These are phyloP conservation scores for Backusella australiensis DNA, from an alignment of 192 early-diverging fungal genomes.

Conservation along the genomic window DNA sequence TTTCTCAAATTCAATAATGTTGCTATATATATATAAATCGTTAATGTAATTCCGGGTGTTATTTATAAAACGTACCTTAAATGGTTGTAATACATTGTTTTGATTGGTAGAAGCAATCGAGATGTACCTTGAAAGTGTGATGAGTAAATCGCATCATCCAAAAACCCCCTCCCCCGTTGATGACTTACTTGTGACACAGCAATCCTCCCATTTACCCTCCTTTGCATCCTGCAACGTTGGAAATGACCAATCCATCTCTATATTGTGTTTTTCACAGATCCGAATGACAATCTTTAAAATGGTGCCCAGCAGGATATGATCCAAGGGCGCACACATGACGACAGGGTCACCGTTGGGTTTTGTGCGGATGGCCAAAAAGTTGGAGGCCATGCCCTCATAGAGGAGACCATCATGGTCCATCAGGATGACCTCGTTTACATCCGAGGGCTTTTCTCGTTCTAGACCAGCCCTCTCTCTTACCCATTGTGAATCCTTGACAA, in stretches of 20 bases:
- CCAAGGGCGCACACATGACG: slow-evolving; percentile 53
- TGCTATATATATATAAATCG: background rate
- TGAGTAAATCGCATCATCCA: background rate
- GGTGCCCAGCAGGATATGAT: slow-evolving; percentile 61
- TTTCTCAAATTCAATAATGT: slow-evolving; percentile 22
- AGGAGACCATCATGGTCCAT: slow-evolving; percentile 51
- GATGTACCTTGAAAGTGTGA: slow-evolving; percentile 44
- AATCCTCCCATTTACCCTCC: slow-evolving; percentile 54
- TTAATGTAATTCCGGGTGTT: no score
- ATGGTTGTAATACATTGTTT: slow-evolving; percentile 41
- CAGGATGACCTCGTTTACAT: slow-evolving; percentile 61
- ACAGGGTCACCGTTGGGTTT: slow-evolving; percentile 25
- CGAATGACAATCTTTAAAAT: slow-evolving; percentile 57
- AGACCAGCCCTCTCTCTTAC: slow-evolving; percentile 55
- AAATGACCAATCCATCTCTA: slow-evolving; percentile 51
- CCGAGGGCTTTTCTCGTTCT: slow-evolving; percentile 36
- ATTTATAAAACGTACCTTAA: slow-evolving; percentile 22
- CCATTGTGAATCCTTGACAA: slow-evolving; percentile 76
- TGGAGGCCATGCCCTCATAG: slow-evolving; percentile 71
- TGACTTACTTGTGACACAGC: slow-evolving; percentile 64
- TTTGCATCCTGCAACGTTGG: slow-evolving; percentile 47
- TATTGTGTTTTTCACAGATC: slow-evolving; percentile 52
- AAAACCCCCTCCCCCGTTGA: no score
- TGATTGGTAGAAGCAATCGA: slow-evolving; percentile 52
- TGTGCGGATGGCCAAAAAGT: slow-evolving; percentile 55